phyloP scores from a whole-genome alignment of 2,329 filamentous ascomycete genomes.

The Ramularia collo-cygni region DNA sequence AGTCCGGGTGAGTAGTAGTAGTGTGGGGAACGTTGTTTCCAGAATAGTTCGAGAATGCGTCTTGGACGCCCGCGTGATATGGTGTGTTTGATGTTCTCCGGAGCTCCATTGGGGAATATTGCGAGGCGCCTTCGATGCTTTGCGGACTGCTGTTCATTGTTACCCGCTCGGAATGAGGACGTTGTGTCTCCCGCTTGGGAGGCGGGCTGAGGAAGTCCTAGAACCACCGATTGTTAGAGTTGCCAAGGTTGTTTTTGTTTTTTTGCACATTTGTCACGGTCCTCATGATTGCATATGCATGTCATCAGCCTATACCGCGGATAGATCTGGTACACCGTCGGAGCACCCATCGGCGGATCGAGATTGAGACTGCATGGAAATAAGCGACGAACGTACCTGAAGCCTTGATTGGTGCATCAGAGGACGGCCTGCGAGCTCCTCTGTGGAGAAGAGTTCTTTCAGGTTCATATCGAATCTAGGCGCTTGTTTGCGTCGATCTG shows the following conservation, averaged over 20 bases:
- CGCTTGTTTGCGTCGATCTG: constrained; percentile 16
- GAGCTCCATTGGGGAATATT: constrained; percentile 2
- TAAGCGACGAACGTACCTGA: constrained; percentile 7
- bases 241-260: constrained; percentile 5
- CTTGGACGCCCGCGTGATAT: constrained; percentile 25
- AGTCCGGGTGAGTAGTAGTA: constrained; percentile 7
- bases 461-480: constrained; percentile 55
- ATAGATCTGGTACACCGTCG: too few species aligned
- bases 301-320: constrained; percentile 3
- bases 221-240: constrained; percentile 10
- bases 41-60: constrained; percentile 17
- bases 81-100: constrained; percentile 11
- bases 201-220: too few species aligned
- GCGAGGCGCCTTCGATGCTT: constrained; percentile 10
- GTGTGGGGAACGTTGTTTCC: not conserved
- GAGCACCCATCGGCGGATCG: too few species aligned
- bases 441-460: constrained; percentile 45
- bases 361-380: too few species aligned
- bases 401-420: constrained; percentile 17
- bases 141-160: constrained; percentile 16
- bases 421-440: constrained; percentile 32
- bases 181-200: constrained; percentile 5
- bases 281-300: constrained; percentile 11
- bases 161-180: constrained; percentile 12
- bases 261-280: constrained; percentile 1